phyloP scores from a whole-genome alignment of 2,329 filamentous ascomycete species.

The Colletotrichum lini region DNA sequence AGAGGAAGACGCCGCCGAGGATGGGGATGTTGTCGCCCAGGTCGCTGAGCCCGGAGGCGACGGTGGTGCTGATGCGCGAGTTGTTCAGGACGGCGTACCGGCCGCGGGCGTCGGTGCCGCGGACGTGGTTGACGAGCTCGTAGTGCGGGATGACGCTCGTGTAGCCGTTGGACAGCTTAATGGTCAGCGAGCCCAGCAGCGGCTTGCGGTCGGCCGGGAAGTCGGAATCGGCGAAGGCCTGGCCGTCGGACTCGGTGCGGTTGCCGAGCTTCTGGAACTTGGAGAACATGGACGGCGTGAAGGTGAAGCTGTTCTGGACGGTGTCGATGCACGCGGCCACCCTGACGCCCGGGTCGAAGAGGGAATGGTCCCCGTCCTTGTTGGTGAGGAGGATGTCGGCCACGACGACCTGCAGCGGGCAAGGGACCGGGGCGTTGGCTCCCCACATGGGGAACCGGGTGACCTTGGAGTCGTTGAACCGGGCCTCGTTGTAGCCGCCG shows the following conservation, averaged over 20 bases:
- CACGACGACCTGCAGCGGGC: conserved; percentile 42
- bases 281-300: conserved; percentile 41
- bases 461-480: conserved; percentile 33
- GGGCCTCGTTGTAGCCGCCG: conserved; percentile 40
- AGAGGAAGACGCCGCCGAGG: conserved; percentile 41
- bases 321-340: conserved; percentile 44
- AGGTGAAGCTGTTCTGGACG: conserved; percentile 41
- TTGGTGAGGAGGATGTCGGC: conserved; percentile 42
- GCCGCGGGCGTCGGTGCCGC: conserved; percentile 41
- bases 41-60: conserved; percentile 38
- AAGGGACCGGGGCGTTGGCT: conserved; percentile 29
- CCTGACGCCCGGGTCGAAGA: conserved; percentile 35
- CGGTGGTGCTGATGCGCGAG: conserved; percentile 32
- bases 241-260: conserved; percentile 21
- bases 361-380: conserved; percentile 40
- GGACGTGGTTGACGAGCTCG: conserved; percentile 40
- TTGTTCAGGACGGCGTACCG: conserved; percentile 38
- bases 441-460: conserved; percentile 40
- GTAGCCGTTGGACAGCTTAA: conserved; percentile 42
- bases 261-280: conserved; percentile 30
- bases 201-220: conserved; percentile 34
- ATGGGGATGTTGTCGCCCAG: conserved; percentile 41
- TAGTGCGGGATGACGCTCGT: conserved; percentile 43
- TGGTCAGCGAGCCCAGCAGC: conserved; percentile 39
- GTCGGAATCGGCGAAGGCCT: not conserved